Percentiles rank a stretch among this genome's conserved stretches.
Evolutionary conservation across 2,329 filamentous ascomycete species (phyloP).

Genomic region (Cordyceps sp.): DNA sequence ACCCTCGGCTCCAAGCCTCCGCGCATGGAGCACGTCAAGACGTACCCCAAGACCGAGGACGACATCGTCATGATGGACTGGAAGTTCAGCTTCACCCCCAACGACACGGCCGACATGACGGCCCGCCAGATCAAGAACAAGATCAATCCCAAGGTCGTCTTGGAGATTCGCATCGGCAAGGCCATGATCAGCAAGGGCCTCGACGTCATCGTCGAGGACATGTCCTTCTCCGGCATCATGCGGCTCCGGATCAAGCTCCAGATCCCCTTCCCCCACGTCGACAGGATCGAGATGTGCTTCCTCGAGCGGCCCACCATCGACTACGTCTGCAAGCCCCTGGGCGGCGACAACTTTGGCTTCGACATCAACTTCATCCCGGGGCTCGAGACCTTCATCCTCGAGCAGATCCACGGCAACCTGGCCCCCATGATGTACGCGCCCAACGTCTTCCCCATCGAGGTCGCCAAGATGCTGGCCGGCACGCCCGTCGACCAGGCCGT

Average conservation of each 20-base stretch:
- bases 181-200: constrained; percentile 94
- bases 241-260: constrained; percentile 95
- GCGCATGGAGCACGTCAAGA: constrained; percentile 93
- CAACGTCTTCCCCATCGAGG: constrained; percentile 95
- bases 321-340: constrained; percentile 94
- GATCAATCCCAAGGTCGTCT: constrained; percentile 88
- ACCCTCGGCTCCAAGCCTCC: constrained; percentile 90
- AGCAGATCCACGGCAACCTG: constrained; percentile 88
- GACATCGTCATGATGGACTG: constrained; percentile 98
- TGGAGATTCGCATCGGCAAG: constrained; percentile 90
- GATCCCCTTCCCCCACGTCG: constrained; percentile 87
- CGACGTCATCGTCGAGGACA: constrained; percentile 95
- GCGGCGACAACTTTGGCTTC: constrained; percentile 88
- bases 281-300: constrained; percentile 91
- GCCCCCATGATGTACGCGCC: constrained; percentile 96
- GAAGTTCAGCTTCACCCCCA: constrained; percentile 98
- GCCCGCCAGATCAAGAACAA: constrained; percentile 81
- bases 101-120: constrained; percentile 85
- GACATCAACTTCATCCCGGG: constrained; percentile 99
- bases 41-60: constrained; percentile 88
- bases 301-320: constrained; percentile 77
- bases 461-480: constrained; percentile 94
- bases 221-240: constrained; percentile 92
- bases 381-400: constrained; percentile 81
- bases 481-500: constrained; percentile 90